Conservation (phyloP, 2,329 filamentous ascomycete species). For the Dactylellina leptospora region DNA sequence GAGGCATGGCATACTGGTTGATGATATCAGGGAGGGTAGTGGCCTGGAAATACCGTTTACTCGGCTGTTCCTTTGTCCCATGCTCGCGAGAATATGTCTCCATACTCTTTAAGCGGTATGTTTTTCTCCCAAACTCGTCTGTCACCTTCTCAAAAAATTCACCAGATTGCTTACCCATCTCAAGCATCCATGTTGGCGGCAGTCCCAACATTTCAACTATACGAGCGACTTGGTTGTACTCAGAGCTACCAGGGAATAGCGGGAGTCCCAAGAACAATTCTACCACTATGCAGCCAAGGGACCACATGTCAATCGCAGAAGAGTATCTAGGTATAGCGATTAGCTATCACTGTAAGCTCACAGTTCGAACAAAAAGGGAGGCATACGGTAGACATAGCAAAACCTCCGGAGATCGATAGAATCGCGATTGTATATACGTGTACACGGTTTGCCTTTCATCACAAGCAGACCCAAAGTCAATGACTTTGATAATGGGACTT, state of each 20-base stretch:
- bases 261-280: constrained; percentile 95
- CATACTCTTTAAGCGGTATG: constrained; percentile 93
- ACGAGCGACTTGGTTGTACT: constrained; percentile 97
- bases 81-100: constrained; percentile 97
- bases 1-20: constrained; percentile 95
- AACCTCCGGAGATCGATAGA: constrained; percentile 96
- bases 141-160: constrained; percentile 95
- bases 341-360: too few species aligned
- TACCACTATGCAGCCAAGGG: constrained; percentile 95
- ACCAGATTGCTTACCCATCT: constrained; percentile 96
- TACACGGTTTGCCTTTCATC: constrained; percentile 98
- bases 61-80: constrained; percentile 95
- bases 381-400: constrained; percentile 82
- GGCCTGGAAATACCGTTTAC: constrained; percentile 99
- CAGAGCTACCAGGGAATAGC: constrained; percentile 93
- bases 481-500: constrained; percentile 99
- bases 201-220: constrained; percentile 98
- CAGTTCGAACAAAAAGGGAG: too few species aligned
- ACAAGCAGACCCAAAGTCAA: constrained; percentile 98
- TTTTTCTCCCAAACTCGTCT: constrained; percentile 91
- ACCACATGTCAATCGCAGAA: constrained; percentile 99
- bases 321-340: constrained; percentile 71
- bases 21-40: constrained; percentile 96
- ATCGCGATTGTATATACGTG: constrained; percentile 97
- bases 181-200: constrained; percentile 98